These are phyloP conservation scores for Royoungia palumana DNA, from an alignment of 768 basidiomycete species.

Conservation along the genomic window DNA sequence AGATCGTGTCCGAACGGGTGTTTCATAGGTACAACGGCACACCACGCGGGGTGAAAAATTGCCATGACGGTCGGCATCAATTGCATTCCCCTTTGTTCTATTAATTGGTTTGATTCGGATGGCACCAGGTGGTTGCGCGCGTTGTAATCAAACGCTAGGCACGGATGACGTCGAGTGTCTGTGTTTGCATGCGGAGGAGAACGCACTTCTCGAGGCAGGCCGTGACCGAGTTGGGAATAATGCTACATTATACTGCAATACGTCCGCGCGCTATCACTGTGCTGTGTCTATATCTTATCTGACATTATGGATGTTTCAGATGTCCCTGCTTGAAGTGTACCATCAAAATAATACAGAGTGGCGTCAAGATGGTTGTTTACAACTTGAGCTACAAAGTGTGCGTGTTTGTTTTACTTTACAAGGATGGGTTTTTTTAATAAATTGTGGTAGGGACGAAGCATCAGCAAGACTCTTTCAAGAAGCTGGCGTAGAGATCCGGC, in stretches of 20 bases:
- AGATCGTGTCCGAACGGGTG: neutral
- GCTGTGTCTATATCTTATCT: constrained; percentile 1
- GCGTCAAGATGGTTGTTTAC: constrained; percentile 90
- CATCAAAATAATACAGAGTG: constrained; percentile 95
- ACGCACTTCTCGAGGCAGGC: constrained; percentile 92
- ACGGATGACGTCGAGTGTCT: constrained; percentile 71
- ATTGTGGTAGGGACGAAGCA: constrained; percentile 65
- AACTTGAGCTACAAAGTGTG: constrained; percentile 95
- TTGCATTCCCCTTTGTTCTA: neutral
- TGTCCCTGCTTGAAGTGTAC: constrained; percentile 97
- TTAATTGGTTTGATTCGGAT: constrained; percentile 37
- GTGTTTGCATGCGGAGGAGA: constrained; percentile 97
- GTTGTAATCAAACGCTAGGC: constrained; percentile 61
- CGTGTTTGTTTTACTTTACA: constrained; percentile 27
- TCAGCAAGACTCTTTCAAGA: constrained; percentile 75
- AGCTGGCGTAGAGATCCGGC: constrained; percentile 78
- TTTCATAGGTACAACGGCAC: constrained; percentile 87
- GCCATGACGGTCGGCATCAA: constrained; percentile 41
- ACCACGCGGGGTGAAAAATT: constrained; percentile 84
- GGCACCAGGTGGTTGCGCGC: constrained; percentile 82
- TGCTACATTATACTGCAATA: constrained; percentile 96
- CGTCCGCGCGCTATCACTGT: constrained; percentile 50
- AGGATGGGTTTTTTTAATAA: neutral
- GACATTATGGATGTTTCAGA: constrained; percentile 39
- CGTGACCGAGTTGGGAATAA: constrained; percentile 80